Conservation (phyloP, 2,329 filamentous ascomycete species). For the Juglanconis juglandina region DNA sequence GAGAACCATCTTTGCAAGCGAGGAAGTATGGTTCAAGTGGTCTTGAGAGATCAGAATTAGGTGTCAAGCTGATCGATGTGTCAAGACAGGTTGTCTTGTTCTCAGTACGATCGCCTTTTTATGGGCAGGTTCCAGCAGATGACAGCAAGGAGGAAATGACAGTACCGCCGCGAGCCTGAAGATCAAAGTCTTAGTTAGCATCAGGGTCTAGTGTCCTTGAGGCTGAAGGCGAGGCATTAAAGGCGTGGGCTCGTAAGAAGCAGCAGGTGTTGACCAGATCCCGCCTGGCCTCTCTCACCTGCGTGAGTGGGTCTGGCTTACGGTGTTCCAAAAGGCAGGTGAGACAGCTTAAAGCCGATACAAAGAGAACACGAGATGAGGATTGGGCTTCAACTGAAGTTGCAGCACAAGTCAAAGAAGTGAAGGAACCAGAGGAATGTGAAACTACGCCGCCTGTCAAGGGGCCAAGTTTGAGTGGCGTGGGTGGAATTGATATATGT, state of each 20-base stretch:
- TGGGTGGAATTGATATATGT: slow-evolving; percentile 27
- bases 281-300: background rate
- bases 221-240: slow-evolving; percentile 8
- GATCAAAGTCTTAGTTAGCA: slow-evolving; percentile 1
- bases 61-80: background rate
- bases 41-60: background rate
- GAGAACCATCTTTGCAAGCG: slow-evolving; percentile 12
- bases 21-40: background rate
- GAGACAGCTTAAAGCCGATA: slow-evolving; percentile 8
- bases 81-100: background rate
- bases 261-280: background rate
- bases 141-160: background rate
- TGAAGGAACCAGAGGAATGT: background rate
- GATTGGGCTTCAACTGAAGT: background rate
- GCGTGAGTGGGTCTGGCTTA: slow-evolving; percentile 4
- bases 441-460: slow-evolving; percentile 5
- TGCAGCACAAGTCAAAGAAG: slow-evolving; percentile 5
- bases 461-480: slow-evolving; percentile 9
- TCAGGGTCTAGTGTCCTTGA: slow-evolving; percentile 1
- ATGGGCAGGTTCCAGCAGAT: background rate
- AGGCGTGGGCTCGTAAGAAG: slow-evolving; percentile 1
- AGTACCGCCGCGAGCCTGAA: background rate
- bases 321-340: slow-evolving; percentile 3
- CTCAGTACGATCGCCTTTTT: background rate
- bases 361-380: background rate